Evolutionary conservation across 1,284 basidiomycete genomes (phyloP).

Genomic region (Rhodotorula mucilaginosa): DNA sequence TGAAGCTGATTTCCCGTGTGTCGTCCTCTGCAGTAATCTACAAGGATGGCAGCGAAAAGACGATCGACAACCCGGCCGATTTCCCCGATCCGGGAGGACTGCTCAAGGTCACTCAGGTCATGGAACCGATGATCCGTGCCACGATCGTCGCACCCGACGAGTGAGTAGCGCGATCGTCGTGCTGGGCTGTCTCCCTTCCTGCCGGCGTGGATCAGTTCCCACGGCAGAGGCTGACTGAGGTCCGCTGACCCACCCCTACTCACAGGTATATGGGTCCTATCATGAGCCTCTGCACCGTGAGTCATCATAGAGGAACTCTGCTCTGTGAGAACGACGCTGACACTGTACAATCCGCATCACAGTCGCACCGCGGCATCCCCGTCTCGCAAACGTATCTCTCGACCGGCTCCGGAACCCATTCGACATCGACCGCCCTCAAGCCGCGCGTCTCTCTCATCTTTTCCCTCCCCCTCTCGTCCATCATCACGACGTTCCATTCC

Average conservation of each 20-base stretch:
- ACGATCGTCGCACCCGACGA: constrained; percentile 42
- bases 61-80: constrained; percentile 85
- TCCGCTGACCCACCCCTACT: background rate
- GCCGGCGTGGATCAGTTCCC: no score
- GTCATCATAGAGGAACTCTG: no score
- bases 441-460: constrained; percentile 67
- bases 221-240: background rate
- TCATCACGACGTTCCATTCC: constrained; percentile 91
- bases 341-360: background rate
- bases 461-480: constrained; percentile 66
- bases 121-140: constrained; percentile 67
- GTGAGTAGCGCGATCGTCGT: constrained; percentile 4
- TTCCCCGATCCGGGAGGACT: constrained; percentile 77
- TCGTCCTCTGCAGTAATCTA: constrained; percentile 62
- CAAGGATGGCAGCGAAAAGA: constrained; percentile 61
- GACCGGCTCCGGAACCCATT: constrained; percentile 61
- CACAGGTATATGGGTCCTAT: constrained; percentile 53
- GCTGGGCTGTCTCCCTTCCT: background rate
- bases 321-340: no score
- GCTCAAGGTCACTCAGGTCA: constrained; percentile 66
- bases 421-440: constrained; percentile 63
- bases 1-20: background rate
- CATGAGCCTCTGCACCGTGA: constrained; percentile 77
- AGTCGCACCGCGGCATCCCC: constrained; percentile 43
- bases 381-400: constrained; percentile 43